Percentiles rank a stretch among this genome's conserved stretches.
phyloP scores from a whole-genome alignment of 257 asterid genomes.

The Leptodermis oblonga region DNA sequence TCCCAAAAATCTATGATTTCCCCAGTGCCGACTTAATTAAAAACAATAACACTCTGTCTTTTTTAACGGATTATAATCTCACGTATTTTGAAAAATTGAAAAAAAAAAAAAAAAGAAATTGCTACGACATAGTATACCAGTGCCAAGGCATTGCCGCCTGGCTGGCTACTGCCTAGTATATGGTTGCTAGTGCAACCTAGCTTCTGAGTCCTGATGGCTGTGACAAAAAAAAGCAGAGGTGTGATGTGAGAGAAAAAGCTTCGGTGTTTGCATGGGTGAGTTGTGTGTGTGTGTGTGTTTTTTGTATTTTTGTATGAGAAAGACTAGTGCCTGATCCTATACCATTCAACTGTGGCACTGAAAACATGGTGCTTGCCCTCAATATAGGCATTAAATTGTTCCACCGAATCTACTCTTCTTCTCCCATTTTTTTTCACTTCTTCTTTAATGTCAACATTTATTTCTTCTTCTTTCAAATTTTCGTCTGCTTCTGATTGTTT shows the following conservation, averaged over 20 bases:
- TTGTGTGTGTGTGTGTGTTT: neutral
- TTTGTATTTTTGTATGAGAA: slow-evolving; percentile 9
- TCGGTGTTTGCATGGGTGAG: no score
- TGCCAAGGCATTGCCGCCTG: no score
- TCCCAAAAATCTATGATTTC: no score
- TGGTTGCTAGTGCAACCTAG: no score
- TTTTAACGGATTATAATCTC: no score
- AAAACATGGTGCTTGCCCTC: slow-evolving; percentile 8
- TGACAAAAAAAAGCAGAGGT: neutral
- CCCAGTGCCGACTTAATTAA: no score
- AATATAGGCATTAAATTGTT: neutral
- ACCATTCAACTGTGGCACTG: slow-evolving; percentile 22
- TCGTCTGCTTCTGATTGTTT: neutral
- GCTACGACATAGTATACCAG: no score
- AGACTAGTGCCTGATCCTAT: slow-evolving; percentile 14
- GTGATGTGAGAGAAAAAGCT: neutral
- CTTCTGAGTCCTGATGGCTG: neutral
- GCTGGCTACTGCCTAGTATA: no score
- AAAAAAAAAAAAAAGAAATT: no score
- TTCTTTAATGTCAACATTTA: no score
- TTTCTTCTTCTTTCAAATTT: neutral
- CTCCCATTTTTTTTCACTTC: neutral
- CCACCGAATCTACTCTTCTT: neutral
- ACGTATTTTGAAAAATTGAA: no score
- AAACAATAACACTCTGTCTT: no score